Percentiles rank a stretch among this genome's conserved stretches.
phyloP scores from a whole-genome alignment of 2,329 filamentous ascomycete genomes.

The Biscogniauxia mediterranea region DNA sequence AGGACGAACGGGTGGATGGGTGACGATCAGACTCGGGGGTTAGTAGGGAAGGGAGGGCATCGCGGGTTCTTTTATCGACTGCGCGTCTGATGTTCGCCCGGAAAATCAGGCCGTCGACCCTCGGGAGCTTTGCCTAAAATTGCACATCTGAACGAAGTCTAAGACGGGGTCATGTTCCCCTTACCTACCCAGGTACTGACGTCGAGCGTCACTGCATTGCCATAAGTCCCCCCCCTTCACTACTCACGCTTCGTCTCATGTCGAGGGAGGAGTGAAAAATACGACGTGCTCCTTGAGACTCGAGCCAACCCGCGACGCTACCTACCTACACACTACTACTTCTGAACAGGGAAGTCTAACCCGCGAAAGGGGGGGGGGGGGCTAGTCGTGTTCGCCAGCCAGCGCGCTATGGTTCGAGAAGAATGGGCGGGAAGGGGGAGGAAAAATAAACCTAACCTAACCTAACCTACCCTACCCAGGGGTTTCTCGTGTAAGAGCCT shows the following conservation, averaged over 20 bases:
- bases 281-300: not conserved
- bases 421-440: not conserved
- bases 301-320: not conserved
- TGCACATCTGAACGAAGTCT: not conserved
- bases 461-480: too few species aligned
- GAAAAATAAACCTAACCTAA: not conserved
- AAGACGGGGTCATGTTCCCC: not conserved
- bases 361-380: not conserved
- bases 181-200: not conserved
- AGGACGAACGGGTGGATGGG: not conserved
- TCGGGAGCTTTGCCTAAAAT: too few species aligned
- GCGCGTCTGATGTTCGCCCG: not conserved
- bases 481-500: not conserved
- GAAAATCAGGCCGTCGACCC: not conserved
- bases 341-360: not conserved
- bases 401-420: not conserved
- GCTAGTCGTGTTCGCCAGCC: not conserved
- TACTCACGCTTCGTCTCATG: not conserved
- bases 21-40: not conserved
- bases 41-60: not conserved
- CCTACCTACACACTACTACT: not conserved
- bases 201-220: not conserved
- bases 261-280: not conserved
- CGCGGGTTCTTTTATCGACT: not conserved
- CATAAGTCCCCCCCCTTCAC: not conserved